These are phyloP conservation scores for Phymatotrichopsis omnivora DNA, from an alignment of 2,329 filamentous ascomycete species.

Conservation along the genomic window DNA sequence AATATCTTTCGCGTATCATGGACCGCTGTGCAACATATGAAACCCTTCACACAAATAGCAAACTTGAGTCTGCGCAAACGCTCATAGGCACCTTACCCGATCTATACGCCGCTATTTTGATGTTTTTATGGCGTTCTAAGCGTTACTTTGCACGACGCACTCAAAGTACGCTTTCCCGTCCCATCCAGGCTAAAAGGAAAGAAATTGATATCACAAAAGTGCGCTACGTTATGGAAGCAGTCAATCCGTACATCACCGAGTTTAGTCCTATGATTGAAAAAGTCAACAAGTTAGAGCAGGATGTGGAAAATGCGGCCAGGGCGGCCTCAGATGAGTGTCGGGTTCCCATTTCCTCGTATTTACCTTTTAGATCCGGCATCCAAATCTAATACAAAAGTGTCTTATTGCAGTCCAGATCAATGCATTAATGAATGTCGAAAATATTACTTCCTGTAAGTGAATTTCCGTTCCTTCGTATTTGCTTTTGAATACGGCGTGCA, in stretches of 20 bases:
- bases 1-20: constrained; percentile 26
- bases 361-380: too few species aligned
- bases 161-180: constrained; percentile 1
- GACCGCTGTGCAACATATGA: constrained; percentile 27
- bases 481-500: too few species aligned
- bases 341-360: not conserved
- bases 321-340: constrained; percentile 3
- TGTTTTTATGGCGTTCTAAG: constrained; percentile 16
- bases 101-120: constrained; percentile 25
- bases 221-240: too few species aligned
- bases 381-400: too few species aligned
- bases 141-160: constrained; percentile 12
- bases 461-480: too few species aligned
- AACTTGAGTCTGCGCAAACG: not conserved
- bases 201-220: too few species aligned
- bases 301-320: not conserved
- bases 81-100: constrained; percentile 22
- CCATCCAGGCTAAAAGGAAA: not conserved
- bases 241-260: not conserved
- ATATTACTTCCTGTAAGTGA: too few species aligned
- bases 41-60: constrained; percentile 21
- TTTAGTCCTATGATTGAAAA: too few species aligned
- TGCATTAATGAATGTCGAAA: not conserved
- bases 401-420: too few species aligned
- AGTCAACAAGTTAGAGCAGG: too few species aligned